Percentiles rank a stretch among this genome's conserved stretches.
These are phyloP conservation scores for Pseudogymnoascus pannorum DNA, from an alignment of 2,329 filamentous ascomycete genomes.

Conservation along the genomic window DNA sequence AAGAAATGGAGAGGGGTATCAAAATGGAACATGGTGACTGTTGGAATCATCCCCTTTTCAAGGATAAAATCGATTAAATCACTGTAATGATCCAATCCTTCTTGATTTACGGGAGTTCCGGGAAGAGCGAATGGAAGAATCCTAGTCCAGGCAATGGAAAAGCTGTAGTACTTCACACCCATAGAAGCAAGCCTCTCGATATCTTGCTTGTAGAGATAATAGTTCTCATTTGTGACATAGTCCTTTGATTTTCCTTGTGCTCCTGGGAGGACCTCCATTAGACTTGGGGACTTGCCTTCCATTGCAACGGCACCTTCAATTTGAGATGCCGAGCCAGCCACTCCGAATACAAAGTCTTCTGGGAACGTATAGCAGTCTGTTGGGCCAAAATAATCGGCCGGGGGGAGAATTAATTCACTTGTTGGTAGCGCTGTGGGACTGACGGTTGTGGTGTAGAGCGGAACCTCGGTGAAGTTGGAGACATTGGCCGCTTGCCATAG, in stretches of 20 bases:
- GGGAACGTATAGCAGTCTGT: conserved; percentile 44
- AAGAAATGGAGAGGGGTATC: conserved; percentile 40
- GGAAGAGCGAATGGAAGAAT: conserved; percentile 44
- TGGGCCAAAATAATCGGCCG: conserved; percentile 42
- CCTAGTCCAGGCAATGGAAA: conserved; percentile 44
- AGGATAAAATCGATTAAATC: conserved; percentile 44
- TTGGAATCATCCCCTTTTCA: conserved; percentile 42
- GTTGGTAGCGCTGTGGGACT: conserved; percentile 47
- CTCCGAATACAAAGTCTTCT: conserved; percentile 39
- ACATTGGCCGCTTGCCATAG: conserved; percentile 31
- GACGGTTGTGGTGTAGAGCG: conserved; percentile 43
- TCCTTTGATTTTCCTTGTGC: neutral
- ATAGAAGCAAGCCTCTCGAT: conserved; percentile 45
- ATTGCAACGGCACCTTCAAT: conserved; percentile 38
- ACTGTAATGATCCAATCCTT: conserved; percentile 44
- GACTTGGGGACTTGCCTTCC: conserved; percentile 34
- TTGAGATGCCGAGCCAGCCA: conserved; percentile 39
- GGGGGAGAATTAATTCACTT: conserved; percentile 48
- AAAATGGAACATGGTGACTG: conserved; percentile 42
- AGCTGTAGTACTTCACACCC: conserved; percentile 44
- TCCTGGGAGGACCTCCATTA: conserved; percentile 31
- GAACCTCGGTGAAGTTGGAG: conserved; percentile 28
- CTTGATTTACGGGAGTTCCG: conserved; percentile 42
- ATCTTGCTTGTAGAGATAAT: conserved; percentile 49
- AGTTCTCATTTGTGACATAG: conserved; percentile 41